phyloP scores from a whole-genome alignment of 768 basidiomycete species.

The Lactarius deliciosus region DNA sequence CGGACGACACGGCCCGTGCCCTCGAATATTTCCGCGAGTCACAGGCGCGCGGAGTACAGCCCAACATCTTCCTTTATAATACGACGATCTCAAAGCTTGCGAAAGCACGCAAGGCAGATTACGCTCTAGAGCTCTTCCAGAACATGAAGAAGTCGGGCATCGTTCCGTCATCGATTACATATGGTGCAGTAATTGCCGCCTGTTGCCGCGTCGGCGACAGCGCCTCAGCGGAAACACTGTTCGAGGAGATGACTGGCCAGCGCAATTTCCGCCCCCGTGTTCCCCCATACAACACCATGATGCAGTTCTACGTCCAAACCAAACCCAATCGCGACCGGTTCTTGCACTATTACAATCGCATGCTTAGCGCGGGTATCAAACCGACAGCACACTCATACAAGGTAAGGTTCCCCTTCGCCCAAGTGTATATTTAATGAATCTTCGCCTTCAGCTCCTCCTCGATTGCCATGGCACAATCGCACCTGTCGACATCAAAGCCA shows the following conservation, averaged over 20 bases:
- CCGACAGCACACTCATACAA: constrained; percentile 96
- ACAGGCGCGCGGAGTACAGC: constrained; percentile 60
- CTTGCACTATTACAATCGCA: constrained; percentile 68
- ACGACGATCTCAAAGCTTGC: constrained; percentile 96
- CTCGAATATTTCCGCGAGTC: constrained; percentile 82
- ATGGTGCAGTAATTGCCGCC: constrained; percentile 90
- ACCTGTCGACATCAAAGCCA: constrained; percentile 68
- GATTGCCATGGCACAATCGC: constrained; percentile 87
- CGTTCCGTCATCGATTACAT: constrained; percentile 81
- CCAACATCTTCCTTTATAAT: constrained; percentile 92
- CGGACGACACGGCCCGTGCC: constrained; percentile 90
- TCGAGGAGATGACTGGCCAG: constrained; percentile 76
- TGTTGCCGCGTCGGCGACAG: constrained; percentile 93
- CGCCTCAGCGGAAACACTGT: constrained; percentile 75
- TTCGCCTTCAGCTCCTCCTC: constrained; percentile 62
- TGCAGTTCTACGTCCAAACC: constrained; percentile 92
- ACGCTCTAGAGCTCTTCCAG: constrained; percentile 83
- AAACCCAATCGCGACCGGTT: constrained; percentile 81
- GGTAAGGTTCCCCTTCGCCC: constrained; percentile 42
- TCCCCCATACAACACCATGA: constrained; percentile 98
- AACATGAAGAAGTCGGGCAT: constrained; percentile 73
- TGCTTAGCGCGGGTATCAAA: constrained; percentile 56
- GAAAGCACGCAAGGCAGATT: constrained; percentile 90
- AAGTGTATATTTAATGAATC: constrained; percentile 20
- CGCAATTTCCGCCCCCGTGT: constrained; percentile 82